Base-by-base conservation (phyloP, 306 rosid species). In the Vachellia pachyceras region DNA sequence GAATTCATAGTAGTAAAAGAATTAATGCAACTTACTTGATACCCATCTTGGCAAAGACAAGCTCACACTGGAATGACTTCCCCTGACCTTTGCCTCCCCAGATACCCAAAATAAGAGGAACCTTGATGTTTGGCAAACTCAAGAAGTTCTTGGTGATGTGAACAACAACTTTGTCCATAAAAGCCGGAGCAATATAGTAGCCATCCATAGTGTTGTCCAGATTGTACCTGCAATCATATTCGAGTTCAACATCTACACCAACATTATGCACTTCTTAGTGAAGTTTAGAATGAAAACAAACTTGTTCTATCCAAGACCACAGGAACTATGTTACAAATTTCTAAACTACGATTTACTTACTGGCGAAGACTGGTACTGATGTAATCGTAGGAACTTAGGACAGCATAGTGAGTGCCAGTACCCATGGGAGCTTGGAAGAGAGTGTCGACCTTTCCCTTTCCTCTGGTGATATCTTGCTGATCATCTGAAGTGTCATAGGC, bases 61-160 rank as follows among this genome's bases (percentile, higher is more conserved):
- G 98, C 86, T 94, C 98, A 73, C 97, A 91, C 68, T 94, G 96
- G 84, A 92, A 94, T 45, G 98, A 87, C 72, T 94, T 94, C 25
- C 98, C 98, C 69, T 94, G 97, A 79, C 98, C 97, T 84, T 94
- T 94, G 77, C 98, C 97, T 82, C 97, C 98, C 98, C 97, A 94
- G n/a, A 92, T 63, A 71, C 98, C 98, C 83, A 94, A 84, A 86
- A 94, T 94, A 49, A 92, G 96, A 88, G 98, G 97, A 86, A 92
- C 89, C 90, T 89, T 92, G 22, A 92, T 90, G 83, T 92, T 92
- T 35, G 98, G 96, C 42, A 94, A 78, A 88, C 2, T 88, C 76
- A 94, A 37, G 78, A 87, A 92, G 83, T 94, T 94, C 89, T 94
- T 94, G 69, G 92, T 86, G 75, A 92, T 90, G 86, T 94, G 97